Percentiles rank a stretch among this genome's conserved stretches.
Conservation (phyloP, 2,329 filamentous ascomycete species). For the Apiospora aurea region DNA sequence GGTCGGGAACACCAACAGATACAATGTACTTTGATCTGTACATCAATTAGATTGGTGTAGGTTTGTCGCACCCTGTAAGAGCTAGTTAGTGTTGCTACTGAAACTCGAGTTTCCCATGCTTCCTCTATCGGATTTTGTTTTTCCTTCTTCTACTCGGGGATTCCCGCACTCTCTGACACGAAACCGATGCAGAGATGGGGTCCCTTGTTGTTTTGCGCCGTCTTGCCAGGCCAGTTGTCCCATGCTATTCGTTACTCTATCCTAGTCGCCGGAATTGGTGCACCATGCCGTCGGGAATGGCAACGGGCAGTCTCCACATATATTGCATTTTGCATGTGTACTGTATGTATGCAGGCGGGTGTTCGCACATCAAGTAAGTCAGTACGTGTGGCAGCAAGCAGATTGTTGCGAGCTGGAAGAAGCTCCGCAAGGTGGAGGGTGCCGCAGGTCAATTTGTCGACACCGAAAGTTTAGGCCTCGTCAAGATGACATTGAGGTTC, state of each 20-base stretch:
- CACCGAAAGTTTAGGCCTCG: not conserved
- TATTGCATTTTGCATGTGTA: not conserved
- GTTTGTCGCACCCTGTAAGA: not conserved
- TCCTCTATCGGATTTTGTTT: not conserved
- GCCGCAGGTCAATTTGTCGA: not conserved
- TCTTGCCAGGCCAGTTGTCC: not conserved
- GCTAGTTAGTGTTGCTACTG: not conserved
- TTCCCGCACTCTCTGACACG: not conserved
- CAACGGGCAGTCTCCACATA: not conserved
- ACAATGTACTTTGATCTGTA: not conserved
- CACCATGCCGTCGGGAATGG: constrained; percentile 9
- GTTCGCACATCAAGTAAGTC: not conserved
- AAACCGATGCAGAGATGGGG: not conserved
- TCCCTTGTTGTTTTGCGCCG: constrained; percentile 1
- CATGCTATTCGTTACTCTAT: not conserved
- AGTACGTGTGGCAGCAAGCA: constrained; percentile 7
- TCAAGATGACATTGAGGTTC: not conserved
- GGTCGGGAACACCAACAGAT: not conserved
- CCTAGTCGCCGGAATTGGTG: constrained; percentile 1
- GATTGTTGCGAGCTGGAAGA: not conserved
- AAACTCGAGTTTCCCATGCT: constrained; percentile 15
- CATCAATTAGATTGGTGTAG: not conserved
- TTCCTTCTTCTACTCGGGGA: not conserved
- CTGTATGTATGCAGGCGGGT: not conserved
- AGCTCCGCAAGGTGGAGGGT: not conserved